These are phyloP conservation scores for Centaurea solstitialis DNA, from an alignment of 129 eudicot species.

Conservation along the genomic window DNA sequence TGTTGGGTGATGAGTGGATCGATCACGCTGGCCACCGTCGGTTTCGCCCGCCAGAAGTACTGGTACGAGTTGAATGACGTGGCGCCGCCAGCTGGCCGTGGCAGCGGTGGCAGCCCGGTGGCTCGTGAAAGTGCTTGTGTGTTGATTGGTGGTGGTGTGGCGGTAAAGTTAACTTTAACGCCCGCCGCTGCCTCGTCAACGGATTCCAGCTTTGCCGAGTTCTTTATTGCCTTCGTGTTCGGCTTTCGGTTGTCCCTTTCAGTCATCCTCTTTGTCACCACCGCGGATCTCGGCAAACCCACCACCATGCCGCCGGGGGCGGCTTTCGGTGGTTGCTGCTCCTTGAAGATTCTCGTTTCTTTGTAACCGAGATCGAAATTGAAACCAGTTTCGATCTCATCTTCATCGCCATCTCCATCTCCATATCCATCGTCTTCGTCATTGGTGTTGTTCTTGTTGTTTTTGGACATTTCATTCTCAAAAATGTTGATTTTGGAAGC, in stretches of 20 bases:
- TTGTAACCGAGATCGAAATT: background rate
- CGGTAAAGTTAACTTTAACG: too few species aligned
- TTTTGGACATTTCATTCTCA: slow-evolving; percentile 16
- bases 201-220: slow-evolving; percentile 7
- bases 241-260: slow-evolving; percentile 40
- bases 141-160: background rate
- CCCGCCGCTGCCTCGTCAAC: background rate
- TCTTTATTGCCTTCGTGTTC: slow-evolving; percentile 30
- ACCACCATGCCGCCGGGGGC: slow-evolving; percentile 15
- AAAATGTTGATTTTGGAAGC: slow-evolving; percentile 18
- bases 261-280: slow-evolving; percentile 43
- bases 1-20: slow-evolving; percentile 33
- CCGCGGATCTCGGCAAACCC: slow-evolving; percentile 41
- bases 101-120: slow-evolving; percentile 39
- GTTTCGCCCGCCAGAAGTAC: slow-evolving; percentile 75
- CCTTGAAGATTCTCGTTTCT: slow-evolving; percentile 16
- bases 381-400: background rate
- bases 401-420: slow-evolving; percentile 24
- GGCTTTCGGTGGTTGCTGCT: slow-evolving; percentile 24
- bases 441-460: background rate
- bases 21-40: slow-evolving; percentile 30
- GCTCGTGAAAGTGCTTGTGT: slow-evolving; percentile 47
- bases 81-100: slow-evolving; percentile 29
- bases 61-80: slow-evolving; percentile 63
- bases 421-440: slow-evolving; percentile 14